Conservation (phyloP, 768 basidiomycete genomes). For the Hygrocybe coccinea region DNA sequence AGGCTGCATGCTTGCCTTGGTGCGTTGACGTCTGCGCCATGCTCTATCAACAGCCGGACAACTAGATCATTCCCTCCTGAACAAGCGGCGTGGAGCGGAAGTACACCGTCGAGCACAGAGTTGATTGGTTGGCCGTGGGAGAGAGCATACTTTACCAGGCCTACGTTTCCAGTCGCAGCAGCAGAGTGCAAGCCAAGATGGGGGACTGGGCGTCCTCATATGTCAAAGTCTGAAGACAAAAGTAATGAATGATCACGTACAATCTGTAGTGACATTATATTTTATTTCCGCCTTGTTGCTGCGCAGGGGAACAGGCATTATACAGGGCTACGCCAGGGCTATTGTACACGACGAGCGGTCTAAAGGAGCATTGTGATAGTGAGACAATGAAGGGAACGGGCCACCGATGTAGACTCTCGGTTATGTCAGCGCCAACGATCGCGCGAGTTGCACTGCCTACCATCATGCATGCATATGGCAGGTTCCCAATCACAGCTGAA, state of each 20-base stretch:
- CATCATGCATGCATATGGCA: too few relatives aligned
- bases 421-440: too few relatives aligned
- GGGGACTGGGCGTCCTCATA: conserved; percentile 47
- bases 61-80: conserved; percentile 87
- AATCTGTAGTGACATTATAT: conserved; percentile 56
- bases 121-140: conserved; percentile 95
- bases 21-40: conserved; percentile 97
- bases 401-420: too few relatives aligned
- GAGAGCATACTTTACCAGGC: conserved; percentile 88
- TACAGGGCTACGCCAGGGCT: neutral
- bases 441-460: too few relatives aligned
- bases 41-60: conserved; percentile 82
- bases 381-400: too few relatives aligned
- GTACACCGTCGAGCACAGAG: conserved; percentile 90
- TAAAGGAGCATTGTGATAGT: neutral
- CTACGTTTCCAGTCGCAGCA: conserved; percentile 81
- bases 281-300: conserved; percentile 49
- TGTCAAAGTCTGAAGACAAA: conserved; percentile 10
- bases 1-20: conserved; percentile 54
- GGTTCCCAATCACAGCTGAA: too few relatives aligned
- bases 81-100: conserved; percentile 94
- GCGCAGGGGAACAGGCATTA: conserved; percentile 49
- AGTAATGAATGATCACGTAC: conserved; percentile 29
- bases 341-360: neutral
- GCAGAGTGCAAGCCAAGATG: conserved; percentile 74